A percentile compares a stretch with the other conserved stretches of the same genome.
These are phyloP conservation scores for Glycine soja DNA, from an alignment of 306 rosid genomes.

Conservation along the genomic window DNA sequence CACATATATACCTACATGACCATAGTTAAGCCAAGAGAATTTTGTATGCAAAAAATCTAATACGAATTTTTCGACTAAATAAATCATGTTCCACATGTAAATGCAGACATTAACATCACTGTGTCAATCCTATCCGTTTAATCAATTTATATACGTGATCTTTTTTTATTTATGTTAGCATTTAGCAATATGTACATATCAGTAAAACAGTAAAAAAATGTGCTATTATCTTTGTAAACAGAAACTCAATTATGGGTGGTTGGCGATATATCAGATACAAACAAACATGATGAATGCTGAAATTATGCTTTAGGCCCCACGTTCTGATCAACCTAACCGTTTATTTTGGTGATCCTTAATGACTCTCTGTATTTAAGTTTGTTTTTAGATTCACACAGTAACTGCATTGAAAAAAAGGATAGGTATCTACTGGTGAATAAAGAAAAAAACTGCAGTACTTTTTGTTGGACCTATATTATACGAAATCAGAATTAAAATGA, in stretches of 20 bases:
- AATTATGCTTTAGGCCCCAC: slow-evolving; percentile 45
- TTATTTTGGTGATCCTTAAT: slow-evolving; percentile 45
- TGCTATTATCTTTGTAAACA: slow-evolving; percentile 13
- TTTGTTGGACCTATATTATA: slow-evolving; percentile 37
- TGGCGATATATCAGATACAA: slow-evolving; percentile 8
- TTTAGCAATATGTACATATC: neutral
- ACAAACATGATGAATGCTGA: slow-evolving; percentile 37
- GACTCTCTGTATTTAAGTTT: slow-evolving; percentile 41
- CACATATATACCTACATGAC: too few relatives aligned
- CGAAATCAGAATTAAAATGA: slow-evolving; percentile 26
- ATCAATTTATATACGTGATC: neutral
- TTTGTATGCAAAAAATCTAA: too few relatives aligned
- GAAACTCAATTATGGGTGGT: slow-evolving; percentile 31
- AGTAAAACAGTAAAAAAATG: neutral
- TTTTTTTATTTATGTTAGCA: too few relatives aligned
- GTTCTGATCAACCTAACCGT: slow-evolving; percentile 38
- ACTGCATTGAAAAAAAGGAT: slow-evolving; percentile 35
- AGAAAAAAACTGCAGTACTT: slow-evolving; percentile 39
- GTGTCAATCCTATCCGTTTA: too few relatives aligned
- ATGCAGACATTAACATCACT: too few relatives aligned
- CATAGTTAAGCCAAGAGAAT: too few relatives aligned
- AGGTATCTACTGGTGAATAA: slow-evolving; percentile 45
- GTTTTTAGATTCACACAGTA: slow-evolving; percentile 36
- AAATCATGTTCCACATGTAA: too few relatives aligned
- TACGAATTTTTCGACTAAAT: too few relatives aligned